Evolutionary conservation across 2,329 filamentous ascomycete genomes (phyloP).

Genomic region (Aspergillus fumigatiaffinis): DNA sequence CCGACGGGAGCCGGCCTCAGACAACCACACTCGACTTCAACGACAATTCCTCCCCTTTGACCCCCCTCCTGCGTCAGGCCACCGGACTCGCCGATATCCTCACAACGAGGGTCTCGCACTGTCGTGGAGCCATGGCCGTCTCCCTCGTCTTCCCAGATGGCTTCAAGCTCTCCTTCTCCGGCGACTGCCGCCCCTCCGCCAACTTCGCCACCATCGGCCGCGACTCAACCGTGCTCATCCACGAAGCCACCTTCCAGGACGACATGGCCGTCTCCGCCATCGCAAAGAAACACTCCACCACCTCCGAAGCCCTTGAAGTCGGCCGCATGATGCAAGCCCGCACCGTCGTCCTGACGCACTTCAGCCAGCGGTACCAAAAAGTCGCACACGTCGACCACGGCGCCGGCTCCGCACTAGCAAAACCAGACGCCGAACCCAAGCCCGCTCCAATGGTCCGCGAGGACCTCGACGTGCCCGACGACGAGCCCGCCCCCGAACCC

Average conservation of each 20-base stretch:
- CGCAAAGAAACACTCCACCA: constrained; percentile 88
- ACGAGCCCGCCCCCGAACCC: constrained; percentile 23
- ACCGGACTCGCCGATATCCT: constrained; percentile 65
- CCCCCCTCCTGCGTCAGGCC: constrained; percentile 43
- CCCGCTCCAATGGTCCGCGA: constrained; percentile 3
- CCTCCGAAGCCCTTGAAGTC: constrained; percentile 76
- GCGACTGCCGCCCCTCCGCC: constrained; percentile 79
- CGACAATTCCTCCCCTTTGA: constrained; percentile 23
- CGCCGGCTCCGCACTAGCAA: constrained; percentile 7
- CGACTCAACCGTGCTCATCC: constrained; percentile 77
- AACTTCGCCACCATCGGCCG: constrained; percentile 67
- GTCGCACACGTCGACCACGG: constrained; percentile 48
- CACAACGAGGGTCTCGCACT: constrained; percentile 70
- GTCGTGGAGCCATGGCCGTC: constrained; percentile 70
- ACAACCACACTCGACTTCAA: constrained; percentile 25
- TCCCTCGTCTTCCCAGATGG: constrained; percentile 72
- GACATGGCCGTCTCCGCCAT: constrained; percentile 72
- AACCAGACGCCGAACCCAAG: constrained; percentile 2
- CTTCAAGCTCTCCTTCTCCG: constrained; percentile 88
- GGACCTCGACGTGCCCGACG: constrained; percentile 24
- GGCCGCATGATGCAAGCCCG: constrained; percentile 74
- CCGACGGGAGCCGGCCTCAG: constrained; percentile 5
- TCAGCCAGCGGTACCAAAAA: constrained; percentile 90
- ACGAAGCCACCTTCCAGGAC: constrained; percentile 95
- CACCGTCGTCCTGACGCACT: constrained; percentile 83